Evolutionary conservation across 139 green algal genomes (phyloP).

Genomic region (Astrephomene gubernaculifera): DNA sequence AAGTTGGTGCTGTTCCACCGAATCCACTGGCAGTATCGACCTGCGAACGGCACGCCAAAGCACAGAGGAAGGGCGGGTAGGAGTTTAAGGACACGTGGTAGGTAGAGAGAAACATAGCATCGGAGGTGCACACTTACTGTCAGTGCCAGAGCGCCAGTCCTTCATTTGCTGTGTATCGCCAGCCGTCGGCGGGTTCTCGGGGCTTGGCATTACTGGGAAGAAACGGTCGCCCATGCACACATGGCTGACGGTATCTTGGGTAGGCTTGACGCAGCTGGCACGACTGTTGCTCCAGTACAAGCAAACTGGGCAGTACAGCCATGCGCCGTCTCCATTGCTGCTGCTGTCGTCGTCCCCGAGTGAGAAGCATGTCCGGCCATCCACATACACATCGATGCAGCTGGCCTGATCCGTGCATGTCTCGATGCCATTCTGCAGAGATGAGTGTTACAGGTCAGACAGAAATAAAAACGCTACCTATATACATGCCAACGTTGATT

Average conservation of each 20-base stretch:
- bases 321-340: background rate
- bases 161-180: background rate
- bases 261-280: background rate
- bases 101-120: too few species aligned
- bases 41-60: too few species aligned
- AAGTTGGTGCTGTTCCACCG: too few species aligned
- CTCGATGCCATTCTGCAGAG: slow-evolving; percentile 2
- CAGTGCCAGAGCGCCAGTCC: background rate
- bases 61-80: too few species aligned
- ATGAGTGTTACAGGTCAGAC: too few species aligned
- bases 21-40: too few species aligned
- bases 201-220: background rate
- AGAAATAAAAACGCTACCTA: too few species aligned
- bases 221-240: slow-evolving; percentile 1
- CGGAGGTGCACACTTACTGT: background rate
- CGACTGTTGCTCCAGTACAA: background rate
- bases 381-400: slow-evolving; percentile 1
- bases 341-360: too few species aligned
- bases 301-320: slow-evolving; percentile 9
- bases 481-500: too few species aligned
- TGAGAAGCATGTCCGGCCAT: background rate
- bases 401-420: background rate
- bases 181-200: background rate
- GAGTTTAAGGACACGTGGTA: too few species aligned
- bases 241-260: background rate